These are phyloP conservation scores for Naegleria fowleri DNA, from an alignment of 208 protist species.

Conservation along the genomic window DNA sequence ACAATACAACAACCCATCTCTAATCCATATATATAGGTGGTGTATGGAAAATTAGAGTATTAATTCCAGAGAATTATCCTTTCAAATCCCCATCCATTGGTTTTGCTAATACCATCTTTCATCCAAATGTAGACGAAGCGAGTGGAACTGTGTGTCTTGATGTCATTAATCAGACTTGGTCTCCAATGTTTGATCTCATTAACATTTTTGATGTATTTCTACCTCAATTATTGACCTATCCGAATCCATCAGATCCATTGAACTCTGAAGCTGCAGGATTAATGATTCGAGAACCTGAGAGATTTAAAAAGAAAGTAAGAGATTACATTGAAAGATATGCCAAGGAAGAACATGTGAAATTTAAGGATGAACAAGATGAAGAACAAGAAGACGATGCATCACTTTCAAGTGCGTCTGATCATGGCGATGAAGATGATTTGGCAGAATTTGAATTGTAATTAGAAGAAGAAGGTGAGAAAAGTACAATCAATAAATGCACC, in stretches of 20 bases:
- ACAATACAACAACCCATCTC: no score
- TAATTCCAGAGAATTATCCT: constrained; percentile 90
- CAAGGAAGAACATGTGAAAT: neutral
- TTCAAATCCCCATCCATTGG: constrained; percentile 97
- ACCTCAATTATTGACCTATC: constrained; percentile 94
- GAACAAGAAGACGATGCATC: constrained; percentile 20
- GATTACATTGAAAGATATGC: constrained; percentile 29
- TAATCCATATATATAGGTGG: constrained; percentile 91
- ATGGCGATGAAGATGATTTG: constrained; percentile 14
- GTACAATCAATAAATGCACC: no score
- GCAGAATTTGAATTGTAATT: constrained; percentile 18
- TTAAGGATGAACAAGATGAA: constrained; percentile 13
- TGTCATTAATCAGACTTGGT: constrained; percentile 98
- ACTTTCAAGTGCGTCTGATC: neutral
- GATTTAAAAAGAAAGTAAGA: constrained; percentile 57
- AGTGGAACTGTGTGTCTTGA: constrained; percentile 97
- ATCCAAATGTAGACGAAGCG: constrained; percentile 95
- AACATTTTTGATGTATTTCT: constrained; percentile 94
- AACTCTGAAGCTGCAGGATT: constrained; percentile 89
- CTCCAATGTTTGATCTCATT: constrained; percentile 91
- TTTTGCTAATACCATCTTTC: constrained; percentile 93
- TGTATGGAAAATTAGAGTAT: constrained; percentile 90
- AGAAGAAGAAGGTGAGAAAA: no score
- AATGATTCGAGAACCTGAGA: constrained; percentile 70
- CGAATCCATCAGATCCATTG: constrained; percentile 92